Percentiles rank a stretch among this genome's conserved stretches.
These are phyloP conservation scores for Plectranthus barbatus DNA, from an alignment of 257 asterid genomes.

Conservation along the genomic window DNA sequence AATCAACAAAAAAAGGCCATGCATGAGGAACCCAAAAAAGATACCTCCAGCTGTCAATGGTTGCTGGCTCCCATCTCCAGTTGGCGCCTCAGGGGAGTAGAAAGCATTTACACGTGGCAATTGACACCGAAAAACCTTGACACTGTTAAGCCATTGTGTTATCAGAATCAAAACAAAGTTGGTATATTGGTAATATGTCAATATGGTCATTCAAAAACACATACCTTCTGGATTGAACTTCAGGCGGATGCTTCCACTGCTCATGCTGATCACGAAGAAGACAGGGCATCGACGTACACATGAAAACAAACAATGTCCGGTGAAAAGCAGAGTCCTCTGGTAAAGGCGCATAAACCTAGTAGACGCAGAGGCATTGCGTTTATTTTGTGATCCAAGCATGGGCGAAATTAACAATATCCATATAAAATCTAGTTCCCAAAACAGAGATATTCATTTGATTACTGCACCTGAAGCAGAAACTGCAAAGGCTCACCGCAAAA, in stretches of 20 bases:
- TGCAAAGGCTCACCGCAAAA: conserved; percentile 82
- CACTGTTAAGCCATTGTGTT: conserved; percentile 28
- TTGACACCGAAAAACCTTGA: conserved; percentile 82
- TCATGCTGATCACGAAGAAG: conserved; percentile 85
- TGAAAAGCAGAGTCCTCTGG: conserved; percentile 75
- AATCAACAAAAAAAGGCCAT: background rate
- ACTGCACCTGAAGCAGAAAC: conserved; percentile 83
- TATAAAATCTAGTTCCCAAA: background rate
- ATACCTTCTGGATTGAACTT: conserved; percentile 57
- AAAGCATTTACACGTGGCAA: conserved; percentile 61
- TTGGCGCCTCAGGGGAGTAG: conserved; percentile 71
- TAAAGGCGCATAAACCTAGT: conserved; percentile 85
- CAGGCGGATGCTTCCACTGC: conserved; percentile 72
- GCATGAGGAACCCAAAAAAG: background rate
- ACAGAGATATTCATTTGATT: background rate
- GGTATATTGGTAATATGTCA: background rate
- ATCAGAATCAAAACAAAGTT: conserved; percentile 17
- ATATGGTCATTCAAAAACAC: background rate
- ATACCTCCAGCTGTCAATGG: conserved; percentile 65
- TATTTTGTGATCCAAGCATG: background rate
- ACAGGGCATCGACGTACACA: conserved; percentile 81
- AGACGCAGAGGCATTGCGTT: background rate
- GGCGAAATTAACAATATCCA: background rate
- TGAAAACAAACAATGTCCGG: conserved; percentile 60
- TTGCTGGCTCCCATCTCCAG: conserved; percentile 50